Percentiles rank a stretch among this genome's conserved stretches.
These are phyloP conservation scores for Phoma sp. DNA, from an alignment of 2,329 filamentous ascomycete genomes.

Conservation along the genomic window DNA sequence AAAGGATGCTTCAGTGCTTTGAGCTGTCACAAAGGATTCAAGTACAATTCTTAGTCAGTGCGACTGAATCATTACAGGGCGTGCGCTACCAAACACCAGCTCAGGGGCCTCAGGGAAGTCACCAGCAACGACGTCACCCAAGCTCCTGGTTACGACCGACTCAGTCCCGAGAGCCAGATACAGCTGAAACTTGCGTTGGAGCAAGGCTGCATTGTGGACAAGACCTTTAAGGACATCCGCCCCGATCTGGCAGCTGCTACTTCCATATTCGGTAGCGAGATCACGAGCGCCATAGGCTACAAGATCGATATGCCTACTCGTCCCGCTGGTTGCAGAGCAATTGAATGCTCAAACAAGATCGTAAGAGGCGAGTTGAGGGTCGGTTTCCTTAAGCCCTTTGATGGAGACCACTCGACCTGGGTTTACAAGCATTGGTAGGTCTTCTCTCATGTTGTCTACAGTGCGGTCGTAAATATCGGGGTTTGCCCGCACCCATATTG, in stretches of 20 bases:
- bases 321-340: conserved; percentile 71
- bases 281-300: conserved; percentile 22
- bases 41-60: neutral
- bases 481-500: neutral
- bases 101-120: conserved; percentile 66
- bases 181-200: conserved; percentile 74
- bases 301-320: conserved; percentile 23
- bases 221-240: conserved; percentile 67
- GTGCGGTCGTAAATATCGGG: neutral
- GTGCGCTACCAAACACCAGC: conserved; percentile 77
- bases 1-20: neutral
- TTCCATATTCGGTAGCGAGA: conserved; percentile 10
- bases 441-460: conserved; percentile 65
- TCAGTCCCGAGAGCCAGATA: conserved; percentile 69
- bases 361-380: conserved; percentile 62
- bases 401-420: neutral
- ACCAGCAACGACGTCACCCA: conserved; percentile 64
- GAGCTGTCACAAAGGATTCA: neutral
- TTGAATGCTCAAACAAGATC: conserved; percentile 80
- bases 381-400: conserved; percentile 51
- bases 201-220: conserved; percentile 69
- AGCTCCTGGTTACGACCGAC: conserved; percentile 79
- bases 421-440: conserved; percentile 65
- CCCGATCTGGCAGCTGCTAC: conserved; percentile 58
- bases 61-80: conserved; percentile 63